Evolutionary conservation across 2,329 filamentous ascomycete species (phyloP).

Genomic region (Calycina herbarum): DNA sequence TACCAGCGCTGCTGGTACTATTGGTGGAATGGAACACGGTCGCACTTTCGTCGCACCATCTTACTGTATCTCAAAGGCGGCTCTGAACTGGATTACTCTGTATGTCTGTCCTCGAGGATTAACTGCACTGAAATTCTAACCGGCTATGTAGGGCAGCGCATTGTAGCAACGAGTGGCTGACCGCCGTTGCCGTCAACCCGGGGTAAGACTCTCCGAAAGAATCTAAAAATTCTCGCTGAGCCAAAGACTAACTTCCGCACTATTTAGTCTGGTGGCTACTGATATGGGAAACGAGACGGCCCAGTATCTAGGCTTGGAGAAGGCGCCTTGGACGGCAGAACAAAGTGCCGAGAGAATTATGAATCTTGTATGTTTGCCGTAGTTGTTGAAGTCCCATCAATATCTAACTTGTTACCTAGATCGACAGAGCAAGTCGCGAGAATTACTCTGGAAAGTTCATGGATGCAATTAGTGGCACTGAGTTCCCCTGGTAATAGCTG

Average conservation of each 20-base stretch:
- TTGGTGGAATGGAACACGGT: slow-evolving; percentile 1
- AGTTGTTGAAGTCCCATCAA: background rate
- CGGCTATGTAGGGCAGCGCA: slow-evolving; percentile 2
- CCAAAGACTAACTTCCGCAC: background rate
- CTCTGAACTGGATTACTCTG: slow-evolving; percentile 7
- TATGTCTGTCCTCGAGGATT: background rate
- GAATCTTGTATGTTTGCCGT: slow-evolving; percentile 1
- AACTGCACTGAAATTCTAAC: background rate
- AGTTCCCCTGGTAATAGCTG: slow-evolving; percentile 5
- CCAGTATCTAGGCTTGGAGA: slow-evolving; percentile 2
- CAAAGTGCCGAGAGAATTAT: slow-evolving; percentile 1
- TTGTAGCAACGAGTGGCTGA: slow-evolving; percentile 7
- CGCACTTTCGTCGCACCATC: background rate
- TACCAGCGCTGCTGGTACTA: slow-evolving; percentile 1
- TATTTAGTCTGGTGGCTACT: slow-evolving; percentile 6
- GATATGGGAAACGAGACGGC: slow-evolving; percentile 10
- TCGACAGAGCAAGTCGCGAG: slow-evolving; percentile 2
- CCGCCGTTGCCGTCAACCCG: slow-evolving; percentile 4
- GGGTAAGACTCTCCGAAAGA: background rate
- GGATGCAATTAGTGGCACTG: slow-evolving; percentile 2
- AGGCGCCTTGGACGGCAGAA: slow-evolving; percentile 2
- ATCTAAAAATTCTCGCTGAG: background rate
- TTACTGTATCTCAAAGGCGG: slow-evolving; percentile 8
- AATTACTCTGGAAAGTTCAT: slow-evolving; percentile 9
- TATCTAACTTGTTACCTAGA: background rate